These are phyloP conservation scores for Chlorella sorokiniana DNA, from an alignment of 139 green algal species.

Conservation along the genomic window DNA sequence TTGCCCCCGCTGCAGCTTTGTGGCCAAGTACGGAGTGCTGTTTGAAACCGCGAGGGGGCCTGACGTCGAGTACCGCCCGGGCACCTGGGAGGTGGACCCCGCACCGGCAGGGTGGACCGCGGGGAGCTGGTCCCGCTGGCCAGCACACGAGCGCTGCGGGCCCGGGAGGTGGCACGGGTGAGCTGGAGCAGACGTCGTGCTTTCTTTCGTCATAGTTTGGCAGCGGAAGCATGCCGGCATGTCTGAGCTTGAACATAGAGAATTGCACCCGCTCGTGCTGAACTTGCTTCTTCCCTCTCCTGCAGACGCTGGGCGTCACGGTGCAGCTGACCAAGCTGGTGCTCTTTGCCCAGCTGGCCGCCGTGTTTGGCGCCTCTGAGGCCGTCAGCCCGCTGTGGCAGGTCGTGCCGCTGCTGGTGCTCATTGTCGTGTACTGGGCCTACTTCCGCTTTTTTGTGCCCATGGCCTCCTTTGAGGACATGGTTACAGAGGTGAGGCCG, in stretches of 20 bases:
- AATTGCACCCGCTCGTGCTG: neutral
- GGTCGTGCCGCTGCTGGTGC: slow-evolving; percentile 26
- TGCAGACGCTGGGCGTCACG: slow-evolving; percentile 23
- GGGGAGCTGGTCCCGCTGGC: neutral
- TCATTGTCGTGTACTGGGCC: slow-evolving; percentile 5
- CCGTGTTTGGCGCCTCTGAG: neutral
- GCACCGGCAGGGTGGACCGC: slow-evolving; percentile 1
- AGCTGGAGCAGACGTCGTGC: too few relatives aligned
- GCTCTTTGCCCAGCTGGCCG: slow-evolving; percentile 19
- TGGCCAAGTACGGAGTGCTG: slow-evolving; percentile 12
- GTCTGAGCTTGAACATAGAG: too few relatives aligned
- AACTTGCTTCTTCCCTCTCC: neutral
- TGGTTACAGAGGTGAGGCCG: neutral
- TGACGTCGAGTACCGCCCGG: slow-evolving; percentile 2
- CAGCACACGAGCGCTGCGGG: neutral
- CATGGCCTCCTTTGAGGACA: slow-evolving; percentile 1
- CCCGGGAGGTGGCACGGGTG: neutral
- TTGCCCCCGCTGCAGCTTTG: neutral
- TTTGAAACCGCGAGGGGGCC: slow-evolving; percentile 18
- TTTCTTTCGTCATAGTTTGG: too few relatives aligned
- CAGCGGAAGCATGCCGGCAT: too few relatives aligned
- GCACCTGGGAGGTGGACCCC: slow-evolving; percentile 12
- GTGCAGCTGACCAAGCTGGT: slow-evolving; percentile 28
- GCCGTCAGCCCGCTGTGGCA: slow-evolving; percentile 8
- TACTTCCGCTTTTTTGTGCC: slow-evolving; percentile 31